A percentile compares a stretch with the other conserved stretches of the same genome.
These are phyloP conservation scores for Baorangia bicolor DNA, from an alignment of 768 basidiomycete genomes.

Conservation along the genomic window DNA sequence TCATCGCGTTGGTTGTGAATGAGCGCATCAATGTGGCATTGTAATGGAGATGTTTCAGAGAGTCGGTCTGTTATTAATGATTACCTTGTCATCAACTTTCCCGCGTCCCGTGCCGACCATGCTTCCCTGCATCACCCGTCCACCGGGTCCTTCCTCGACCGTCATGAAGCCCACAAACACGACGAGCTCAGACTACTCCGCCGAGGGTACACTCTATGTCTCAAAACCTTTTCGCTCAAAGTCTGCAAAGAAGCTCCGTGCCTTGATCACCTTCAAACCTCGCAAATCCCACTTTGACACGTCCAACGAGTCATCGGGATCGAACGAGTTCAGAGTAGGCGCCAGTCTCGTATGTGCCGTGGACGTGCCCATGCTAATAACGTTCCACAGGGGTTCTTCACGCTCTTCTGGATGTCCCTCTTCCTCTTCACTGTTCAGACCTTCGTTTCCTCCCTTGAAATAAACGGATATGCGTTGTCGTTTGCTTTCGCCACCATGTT, in stretches of 20 bases:
- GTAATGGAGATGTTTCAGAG: neutral
- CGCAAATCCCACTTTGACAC: conserved; percentile 85
- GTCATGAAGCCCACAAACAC: conserved; percentile 14
- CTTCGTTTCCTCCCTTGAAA: conserved; percentile 73
- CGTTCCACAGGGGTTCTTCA: conserved; percentile 77
- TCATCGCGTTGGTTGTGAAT: too few relatives aligned
- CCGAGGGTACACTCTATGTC: conserved; percentile 68
- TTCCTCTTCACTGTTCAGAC: conserved; percentile 80
- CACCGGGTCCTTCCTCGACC: neutral
- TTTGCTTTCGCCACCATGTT: conserved; percentile 84
- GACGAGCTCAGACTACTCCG: conserved; percentile 37
- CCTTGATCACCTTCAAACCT: conserved; percentile 83
- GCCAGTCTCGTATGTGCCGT: neutral
- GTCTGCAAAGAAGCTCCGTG: conserved; percentile 73
- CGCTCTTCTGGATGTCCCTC: conserved; percentile 90
- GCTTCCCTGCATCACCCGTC: conserved; percentile 3
- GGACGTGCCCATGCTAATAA: conserved; percentile 2
- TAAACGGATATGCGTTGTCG: conserved; percentile 74
- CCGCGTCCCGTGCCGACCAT: neutral
- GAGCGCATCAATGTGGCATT: neutral
- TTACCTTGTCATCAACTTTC: conserved; percentile 9
- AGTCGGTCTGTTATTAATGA: neutral
- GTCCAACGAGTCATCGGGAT: conserved; percentile 64
- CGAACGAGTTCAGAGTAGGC: conserved; percentile 81
- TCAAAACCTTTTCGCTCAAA: conserved; percentile 75